Base-by-base conservation (phyloP, 352 stramenopile species). In the Phytophthora cryptogea region DNA sequence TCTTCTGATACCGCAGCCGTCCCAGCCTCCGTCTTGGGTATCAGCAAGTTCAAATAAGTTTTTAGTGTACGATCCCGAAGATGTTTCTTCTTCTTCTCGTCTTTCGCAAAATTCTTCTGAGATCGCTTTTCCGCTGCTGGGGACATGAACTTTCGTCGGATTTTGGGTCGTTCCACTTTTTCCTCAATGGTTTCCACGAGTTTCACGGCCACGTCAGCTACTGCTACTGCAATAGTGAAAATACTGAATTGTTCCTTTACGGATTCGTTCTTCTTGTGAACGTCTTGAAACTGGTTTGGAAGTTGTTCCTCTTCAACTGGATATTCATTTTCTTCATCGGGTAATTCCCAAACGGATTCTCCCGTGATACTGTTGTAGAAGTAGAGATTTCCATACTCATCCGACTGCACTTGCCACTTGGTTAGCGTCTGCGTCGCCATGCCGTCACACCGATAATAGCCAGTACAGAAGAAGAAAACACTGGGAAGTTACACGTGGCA, bases 371-470 rank as follows among this genome's bases (percentile, higher is more conserved):
- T 74, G 68, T 89, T 91, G 64, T 80, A 89, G 46, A 90, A 92
- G 76, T 91, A 94, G 42, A 88, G 56, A 58, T 83, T 88, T 31
- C 79, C 81, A 55, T 76, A 51, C n/a, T 87, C 76, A 35, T 91
- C 82, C 11, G 76, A 58, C 42, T 82, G 77, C 30, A 89, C 70
- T 40, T 89, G 64, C 85, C 85, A 94, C 47, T 80, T 80, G 14
- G 20, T 5, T 9, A 37, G 50, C 44, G 16, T 14, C 9, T 14
- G 6, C 41, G 28, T 60, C 13, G 11, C 32, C 17, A 28, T 44
- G 10, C 26, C 9, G 32, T 27, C 28, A 27, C 13, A 13, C 46
- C 41, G 54, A 59, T 59, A 63, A 52, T 64, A 64, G 48, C 46
- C 45, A 39, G 46, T 64, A 49, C 37, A 17, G 6, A 23, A 23